Evolutionary conservation across 768 basidiomycete genomes (phyloP), one percentile per base, ranked within the genome.

Genomic region (Arthromyces matolae): DNA sequence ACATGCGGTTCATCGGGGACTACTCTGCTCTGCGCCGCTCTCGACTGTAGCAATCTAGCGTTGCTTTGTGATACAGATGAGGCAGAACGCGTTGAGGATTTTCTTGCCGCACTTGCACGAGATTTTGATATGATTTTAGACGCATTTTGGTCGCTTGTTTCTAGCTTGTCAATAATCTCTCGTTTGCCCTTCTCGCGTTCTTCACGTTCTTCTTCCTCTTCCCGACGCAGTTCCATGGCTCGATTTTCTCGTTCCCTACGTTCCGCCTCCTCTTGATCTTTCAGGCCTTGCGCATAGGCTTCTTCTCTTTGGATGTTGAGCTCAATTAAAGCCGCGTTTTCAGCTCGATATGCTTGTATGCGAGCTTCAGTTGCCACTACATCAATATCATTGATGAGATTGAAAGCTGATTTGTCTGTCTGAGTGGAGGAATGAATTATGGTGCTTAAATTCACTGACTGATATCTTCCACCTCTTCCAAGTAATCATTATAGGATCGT

Each of bases 391-490:
- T 96, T 86, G 47, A 97, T 93, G 27, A 98, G 83, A 64, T 98
- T 97, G 73, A 95, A 97, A 5, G 91, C 94, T 94, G 42, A n/a
- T n/a, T n/a, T 16, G 28, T 37, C 20, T n/a, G n/a, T 16, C 8
- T 33, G 12, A 47, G 51, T 44, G 33, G 19, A 18, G 51, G 40
- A 38, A 51, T 16, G 24, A 22, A 48, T 25, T 52, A 35, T 14
- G 24, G 20, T 28, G 55, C 37, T 54, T n/a, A n/a, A n/a, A 35
- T 34, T 40, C 14, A 57, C 67, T 42, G 34, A 72, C 77, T 72
- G 55, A 97, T 86, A 58, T 96, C 91, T 68, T 99, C 95, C 2
- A 94, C 93, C 64, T 91, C 83, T 66, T 99, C 93, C 9, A 99
- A 78, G 62, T 98, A 98, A 62, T 98, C 89, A 59, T 99, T 96